Percentiles rank a stretch among this genome's conserved stretches.
Evolutionary conservation across 2,329 filamentous ascomycete genomes (phyloP).

Genomic region (Alternaria triticina): DNA sequence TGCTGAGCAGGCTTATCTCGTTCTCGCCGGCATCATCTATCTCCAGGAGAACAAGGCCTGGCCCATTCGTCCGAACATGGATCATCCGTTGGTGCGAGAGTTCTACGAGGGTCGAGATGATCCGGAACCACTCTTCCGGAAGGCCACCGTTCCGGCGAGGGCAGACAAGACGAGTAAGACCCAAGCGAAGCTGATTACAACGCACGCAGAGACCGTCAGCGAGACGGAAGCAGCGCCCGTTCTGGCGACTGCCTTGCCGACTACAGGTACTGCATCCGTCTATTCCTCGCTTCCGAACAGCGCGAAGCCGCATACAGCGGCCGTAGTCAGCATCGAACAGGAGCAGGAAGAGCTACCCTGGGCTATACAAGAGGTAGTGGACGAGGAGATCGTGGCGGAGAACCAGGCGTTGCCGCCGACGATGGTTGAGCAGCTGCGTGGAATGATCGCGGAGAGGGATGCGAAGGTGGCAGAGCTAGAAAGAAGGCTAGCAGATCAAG

Average conservation of each 20-base stretch:
- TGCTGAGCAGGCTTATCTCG: too few relatives aligned
- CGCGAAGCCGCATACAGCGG: neutral
- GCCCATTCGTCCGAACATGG: too few relatives aligned
- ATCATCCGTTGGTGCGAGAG: too few relatives aligned
- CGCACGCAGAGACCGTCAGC: neutral
- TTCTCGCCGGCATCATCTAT: too few relatives aligned
- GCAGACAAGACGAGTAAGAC: too few relatives aligned
- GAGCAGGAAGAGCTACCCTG: too few relatives aligned
- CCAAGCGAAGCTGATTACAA: neutral
- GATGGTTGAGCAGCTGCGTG: neutral
- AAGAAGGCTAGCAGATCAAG: neutral
- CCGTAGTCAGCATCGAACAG: too few relatives aligned
- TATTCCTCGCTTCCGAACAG: neutral
- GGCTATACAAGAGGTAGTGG: neutral
- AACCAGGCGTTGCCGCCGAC: neutral
- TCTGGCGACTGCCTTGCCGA: neutral
- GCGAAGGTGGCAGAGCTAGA: neutral
- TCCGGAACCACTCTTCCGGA: too few relatives aligned
- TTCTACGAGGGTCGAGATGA: too few relatives aligned
- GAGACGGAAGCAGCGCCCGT: neutral
- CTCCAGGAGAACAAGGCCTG: too few relatives aligned
- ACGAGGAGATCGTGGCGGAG: neutral
- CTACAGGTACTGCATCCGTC: neutral
- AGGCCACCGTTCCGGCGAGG: too few relatives aligned
- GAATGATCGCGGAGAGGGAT: neutral